Conservation (phyloP, 1,284 basidiomycete species). For the Bjerkandera adusta region DNA sequence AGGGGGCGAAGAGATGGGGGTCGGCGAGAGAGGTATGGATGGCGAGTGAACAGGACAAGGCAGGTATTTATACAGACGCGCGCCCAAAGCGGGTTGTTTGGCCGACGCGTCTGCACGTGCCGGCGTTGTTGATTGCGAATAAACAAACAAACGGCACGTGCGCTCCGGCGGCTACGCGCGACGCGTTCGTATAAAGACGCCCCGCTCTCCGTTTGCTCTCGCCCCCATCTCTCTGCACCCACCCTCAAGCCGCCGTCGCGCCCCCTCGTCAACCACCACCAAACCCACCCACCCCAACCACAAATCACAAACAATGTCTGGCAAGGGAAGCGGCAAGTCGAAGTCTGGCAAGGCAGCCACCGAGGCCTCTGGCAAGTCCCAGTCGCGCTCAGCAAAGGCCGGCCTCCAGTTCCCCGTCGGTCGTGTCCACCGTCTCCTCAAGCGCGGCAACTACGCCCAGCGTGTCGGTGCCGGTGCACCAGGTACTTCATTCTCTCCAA, state of each 20-base stretch:
- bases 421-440: slow-evolving; percentile 89
- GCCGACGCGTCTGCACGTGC: slow-evolving; percentile 14
- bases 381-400: slow-evolving; percentile 80
- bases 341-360: slow-evolving; percentile 60
- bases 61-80: slow-evolving; percentile 11
- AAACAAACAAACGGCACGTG: slow-evolving; percentile 17
- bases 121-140: slow-evolving; percentile 15
- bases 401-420: slow-evolving; percentile 88
- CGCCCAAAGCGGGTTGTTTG: slow-evolving; percentile 9
- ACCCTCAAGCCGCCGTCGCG: slow-evolving; percentile 5
- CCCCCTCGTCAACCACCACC: slow-evolving; percentile 7
- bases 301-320: slow-evolving; percentile 44
- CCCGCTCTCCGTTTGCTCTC: background rate
- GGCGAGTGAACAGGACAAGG: slow-evolving; percentile 12
- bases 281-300: slow-evolving; percentile 16
- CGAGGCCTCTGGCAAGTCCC: slow-evolving; percentile 45
- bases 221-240: slow-evolving; percentile 13
- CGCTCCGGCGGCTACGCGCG: slow-evolving; percentile 6
- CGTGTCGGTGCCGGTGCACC: slow-evolving; percentile 80
- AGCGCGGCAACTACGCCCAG: slow-evolving; percentile 86
- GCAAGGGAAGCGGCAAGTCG: slow-evolving; percentile 56
- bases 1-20: slow-evolving; percentile 15
- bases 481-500: slow-evolving; percentile 45
- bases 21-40: slow-evolving; percentile 12
- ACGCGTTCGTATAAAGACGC: slow-evolving; percentile 15